Base-by-base conservation (phyloP, 2,329 filamentous ascomycete genomes). In the Neonectria faginata region DNA sequence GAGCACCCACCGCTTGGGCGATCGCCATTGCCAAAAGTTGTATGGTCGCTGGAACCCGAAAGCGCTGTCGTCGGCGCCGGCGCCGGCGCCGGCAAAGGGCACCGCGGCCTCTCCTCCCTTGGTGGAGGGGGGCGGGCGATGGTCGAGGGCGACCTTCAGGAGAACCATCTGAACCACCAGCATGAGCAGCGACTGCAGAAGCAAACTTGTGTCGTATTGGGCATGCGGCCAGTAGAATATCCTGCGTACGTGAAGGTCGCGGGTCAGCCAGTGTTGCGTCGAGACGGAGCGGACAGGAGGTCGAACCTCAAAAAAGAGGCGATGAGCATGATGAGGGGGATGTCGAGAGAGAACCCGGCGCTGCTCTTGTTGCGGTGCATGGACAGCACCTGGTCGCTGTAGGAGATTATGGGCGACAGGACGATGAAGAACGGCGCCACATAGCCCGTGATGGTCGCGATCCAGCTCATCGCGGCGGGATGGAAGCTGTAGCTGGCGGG, bases 11-110 rank as follows among this genome's bases (percentile, higher is more conserved):
- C 91, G 91, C 72, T 89, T 89, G 6, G 89, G 84, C 20, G 87
- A 88, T 61, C 88, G 85, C 92, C 92, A 95, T 78, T 92, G 91
- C 92, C 92, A 95, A 77, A 95, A 95, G 73, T 89, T 86, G 75
- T 89, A 94, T 0, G 92, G 92, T 25, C 92, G 83, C 65, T 82
- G 83, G n/a, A 73, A 73, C 10, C 73, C 72, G 64, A 75, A 75
- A 7, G 73, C 25, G 10, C 76, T 80, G 66, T 83, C 80, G 42
- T 83, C 76, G 8, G 62, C 74, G 22, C 85, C 86, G 2, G 62
- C 74, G 22, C 85, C 86, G 2, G 86, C 82, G 22, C 85, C 86
- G 2, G 86, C 82, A 76, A 94, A 94, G 12, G 92, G 92, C 22
- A 83, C 67, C 3, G 84, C 82, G 7, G 85, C 82, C 55, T 89